Base-by-base conservation (phyloP, 2,329 filamentous ascomycete species). In the Whalleya microplaca region DNA sequence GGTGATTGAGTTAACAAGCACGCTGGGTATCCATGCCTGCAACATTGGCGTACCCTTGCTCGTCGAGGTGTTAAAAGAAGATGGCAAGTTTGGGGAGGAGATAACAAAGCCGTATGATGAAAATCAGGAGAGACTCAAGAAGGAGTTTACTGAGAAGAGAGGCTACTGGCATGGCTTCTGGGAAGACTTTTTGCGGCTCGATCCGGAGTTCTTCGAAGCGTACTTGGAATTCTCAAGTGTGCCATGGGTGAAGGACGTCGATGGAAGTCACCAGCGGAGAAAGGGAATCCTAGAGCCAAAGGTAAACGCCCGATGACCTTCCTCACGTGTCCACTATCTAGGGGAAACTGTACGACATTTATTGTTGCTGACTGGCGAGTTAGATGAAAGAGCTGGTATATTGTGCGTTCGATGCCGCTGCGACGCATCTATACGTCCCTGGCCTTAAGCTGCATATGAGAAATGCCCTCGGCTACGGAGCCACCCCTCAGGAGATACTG, bases 381-480 rank as follows among this genome's bases (percentile, higher is more conserved):
- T 48, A 71, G 69, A 63, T 70, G 48, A 80, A 79, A 64, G 78
- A 80, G 61, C 62, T 80, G 19, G 71, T 80, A 6, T 79, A 79
- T 58, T 79, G 77, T 55, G 78, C 78, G 1, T 79, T 80, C 55
- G 78, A 80, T 63, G 66, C 68, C 20, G 77, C 78, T 16, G 71
- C 76, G 6, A 81, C 78, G 14, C 79, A 80, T 63, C 69, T 80
- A 19, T 80, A 79, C 51, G 67, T 71, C 5, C 75, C 76, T 0
- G 79, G 78, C 0, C 61, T 80, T 44, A 80, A 80, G 56, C 58
- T 79, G 21, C 78, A 80, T 61, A 80, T 80, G 71, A 73, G 72
- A 53, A 80, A 80, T 59, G 78, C 77, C 21, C 63, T 80, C 4
- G 69, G 72, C 12, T 77, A 76, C 56, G 79, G 78, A 0, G 78